phyloP scores from a whole-genome alignment of 2,329 filamentous ascomycete species.

The Colletotrichum tropicicola region DNA sequence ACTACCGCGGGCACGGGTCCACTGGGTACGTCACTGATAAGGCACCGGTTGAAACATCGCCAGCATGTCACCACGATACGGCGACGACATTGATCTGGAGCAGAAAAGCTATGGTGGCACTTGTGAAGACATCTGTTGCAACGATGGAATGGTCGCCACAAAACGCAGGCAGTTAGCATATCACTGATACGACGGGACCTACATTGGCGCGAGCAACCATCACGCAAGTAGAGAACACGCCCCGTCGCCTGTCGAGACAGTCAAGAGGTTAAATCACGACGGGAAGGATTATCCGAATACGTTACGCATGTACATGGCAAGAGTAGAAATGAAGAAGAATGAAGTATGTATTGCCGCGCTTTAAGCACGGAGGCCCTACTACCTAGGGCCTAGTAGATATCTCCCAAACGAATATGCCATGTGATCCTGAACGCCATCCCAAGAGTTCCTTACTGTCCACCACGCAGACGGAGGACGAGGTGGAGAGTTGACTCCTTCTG shows the following conservation, averaged over 20 bases:
- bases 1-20: not conserved
- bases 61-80: not conserved
- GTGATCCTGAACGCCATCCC: not conserved
- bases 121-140: too few species aligned
- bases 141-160: too few species aligned
- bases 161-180: too few species aligned
- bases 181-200: too few species aligned
- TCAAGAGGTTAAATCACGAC: too few species aligned
- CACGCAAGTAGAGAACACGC: too few species aligned
- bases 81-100: too few species aligned
- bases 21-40: constrained; percentile 25
- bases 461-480: constrained; percentile 81
- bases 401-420: constrained; percentile 28
- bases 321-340: not conserved
- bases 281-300: too few species aligned
- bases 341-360: constrained; percentile 31
- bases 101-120: too few species aligned
- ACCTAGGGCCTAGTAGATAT: constrained; percentile 25
- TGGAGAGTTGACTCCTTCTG: constrained; percentile 90
- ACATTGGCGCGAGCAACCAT: too few species aligned
- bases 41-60: not conserved
- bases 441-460: constrained; percentile 56
- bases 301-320: too few species aligned
- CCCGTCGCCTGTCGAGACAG: too few species aligned
- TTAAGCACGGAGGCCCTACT: constrained; percentile 4